Evolutionary conservation across 495 filamentous ascomycete genomes (phyloP).

Genomic region (Halenospora varia): DNA sequence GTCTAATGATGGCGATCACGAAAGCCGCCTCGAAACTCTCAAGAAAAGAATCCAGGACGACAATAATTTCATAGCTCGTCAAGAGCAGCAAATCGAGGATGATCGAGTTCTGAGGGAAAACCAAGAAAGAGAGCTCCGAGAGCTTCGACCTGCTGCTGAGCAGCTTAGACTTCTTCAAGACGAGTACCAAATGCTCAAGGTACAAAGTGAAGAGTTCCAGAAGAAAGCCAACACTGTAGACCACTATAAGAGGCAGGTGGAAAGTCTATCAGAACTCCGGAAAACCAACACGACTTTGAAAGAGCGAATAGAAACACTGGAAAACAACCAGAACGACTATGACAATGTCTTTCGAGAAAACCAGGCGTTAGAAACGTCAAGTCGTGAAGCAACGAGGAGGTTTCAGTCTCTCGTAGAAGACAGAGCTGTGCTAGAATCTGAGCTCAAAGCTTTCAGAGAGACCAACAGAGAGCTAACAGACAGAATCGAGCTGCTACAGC

Average conservation of each 20-base stretch:
- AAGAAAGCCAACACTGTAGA: conserved; percentile 76
- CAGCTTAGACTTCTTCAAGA: conserved; percentile 43
- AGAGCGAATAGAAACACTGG: conserved; percentile 53
- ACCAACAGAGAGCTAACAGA: background rate
- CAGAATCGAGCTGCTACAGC: background rate
- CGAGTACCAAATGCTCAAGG: conserved; percentile 62
- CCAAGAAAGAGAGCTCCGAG: conserved; percentile 60
- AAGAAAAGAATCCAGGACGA: conserved; percentile 32
- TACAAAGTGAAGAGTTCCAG: conserved; percentile 67
- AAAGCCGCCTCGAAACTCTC: conserved; percentile 21
- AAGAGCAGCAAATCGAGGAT: conserved; percentile 53
- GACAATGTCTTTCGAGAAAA: conserved; percentile 36
- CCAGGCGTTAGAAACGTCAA: conserved; percentile 20
- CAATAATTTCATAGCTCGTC: conserved; percentile 48
- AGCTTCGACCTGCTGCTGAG: conserved; percentile 38
- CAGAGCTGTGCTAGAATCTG: too few species aligned
- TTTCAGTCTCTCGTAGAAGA: too few species aligned
- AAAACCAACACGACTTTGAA: conserved; percentile 65
- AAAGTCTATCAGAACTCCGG: conserved; percentile 66
- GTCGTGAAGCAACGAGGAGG: conserved; percentile 30
- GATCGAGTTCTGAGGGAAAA: conserved; percentile 35
- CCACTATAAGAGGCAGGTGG: conserved; percentile 70
- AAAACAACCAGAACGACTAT: conserved; percentile 53
- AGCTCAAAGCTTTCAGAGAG: background rate
- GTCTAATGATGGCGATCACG: conserved; percentile 11